Evolutionary conservation across 1,284 basidiomycete genomes (phyloP), one percentile per base, ranked within the genome.

Genomic region (Caloboletus firmus): DNA sequence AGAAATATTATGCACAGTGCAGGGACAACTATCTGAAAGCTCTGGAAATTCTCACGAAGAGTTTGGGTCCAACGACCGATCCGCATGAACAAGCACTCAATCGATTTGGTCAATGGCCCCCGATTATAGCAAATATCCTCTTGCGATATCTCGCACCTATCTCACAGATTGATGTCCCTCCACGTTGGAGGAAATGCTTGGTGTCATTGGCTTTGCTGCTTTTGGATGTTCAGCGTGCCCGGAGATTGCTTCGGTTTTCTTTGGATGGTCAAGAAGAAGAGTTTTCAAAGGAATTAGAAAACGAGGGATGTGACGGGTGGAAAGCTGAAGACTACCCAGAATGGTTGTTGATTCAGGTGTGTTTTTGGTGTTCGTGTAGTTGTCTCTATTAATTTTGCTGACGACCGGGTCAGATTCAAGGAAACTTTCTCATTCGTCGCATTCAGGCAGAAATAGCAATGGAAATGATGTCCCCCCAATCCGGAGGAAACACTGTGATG

Each of bases 181-280:
- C n/a, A 8, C 3, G 9, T 0, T 77, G 75, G 76, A 51, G 51
- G 30, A 12, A 49, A 1, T 55, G 45, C 15, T 39, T 79, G 2
- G 55, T 56, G 0, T 28, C 28, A 0, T 59, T 31, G 1, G 30
- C 30, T 12, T 3, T 31, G 5, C 30, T 31, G 0, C 30, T 31
- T 31, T 31, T 31, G 12, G 12, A 31, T 0, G 11, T 31, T 31
- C 30, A 31, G 30, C 30, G 2, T 31, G 11, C 30, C 12, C 15
- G 8, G 22, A 17, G 39, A 17, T 22, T 4, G 37, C 43, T 54
- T 2, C 26, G 12, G 9, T 30, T 43, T 9, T 11, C 26, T 3
- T 2, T 43, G 4, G 42, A 43, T 1, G 7, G 42, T 13, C 42
- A 30, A 10, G 7, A 43, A 56, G 49, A 50, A 6, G 45, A 55